Conservation (phyloP, 2,329 filamentous ascomycete species). For the Aspergillus alliaceus region DNA sequence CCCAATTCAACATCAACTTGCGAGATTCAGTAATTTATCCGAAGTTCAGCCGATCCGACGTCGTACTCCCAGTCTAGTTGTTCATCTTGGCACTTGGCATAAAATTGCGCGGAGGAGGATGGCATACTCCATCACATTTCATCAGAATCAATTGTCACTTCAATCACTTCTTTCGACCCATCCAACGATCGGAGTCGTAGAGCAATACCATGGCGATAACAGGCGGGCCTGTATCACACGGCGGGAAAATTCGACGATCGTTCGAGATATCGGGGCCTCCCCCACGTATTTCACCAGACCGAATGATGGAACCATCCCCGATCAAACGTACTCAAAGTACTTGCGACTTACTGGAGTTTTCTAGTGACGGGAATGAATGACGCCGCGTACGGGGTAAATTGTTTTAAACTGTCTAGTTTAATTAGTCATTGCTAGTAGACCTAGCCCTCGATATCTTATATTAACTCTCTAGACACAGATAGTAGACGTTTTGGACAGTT, state of each 20-base stretch:
- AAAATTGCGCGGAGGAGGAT: neutral
- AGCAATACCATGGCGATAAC: neutral
- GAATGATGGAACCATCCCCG: constrained; percentile 50
- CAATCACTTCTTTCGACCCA: neutral
- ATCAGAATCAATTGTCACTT: neutral
- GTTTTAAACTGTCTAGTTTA: too few species aligned
- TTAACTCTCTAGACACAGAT: neutral
- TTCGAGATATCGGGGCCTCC: neutral
- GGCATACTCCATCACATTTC: neutral
- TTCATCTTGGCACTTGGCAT: neutral
- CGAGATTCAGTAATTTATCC: too few species aligned
- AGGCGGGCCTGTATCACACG: neutral
- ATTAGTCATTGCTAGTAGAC: neutral
- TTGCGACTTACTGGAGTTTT: constrained; percentile 59
- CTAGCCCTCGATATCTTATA: constrained; percentile 20
- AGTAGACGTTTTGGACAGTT: too few species aligned
- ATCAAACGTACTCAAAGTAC: constrained; percentile 50
- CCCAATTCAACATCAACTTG: too few species aligned
- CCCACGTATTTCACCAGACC: neutral
- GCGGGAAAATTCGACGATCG: neutral
- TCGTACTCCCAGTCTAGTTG: neutral
- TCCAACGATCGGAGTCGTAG: neutral
- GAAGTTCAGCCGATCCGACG: neutral
- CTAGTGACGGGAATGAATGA: constrained; percentile 60
- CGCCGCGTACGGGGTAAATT: constrained; percentile 56